Conservation (phyloP, 129 eudicot species). For the Centrapalus pauciflorus region DNA sequence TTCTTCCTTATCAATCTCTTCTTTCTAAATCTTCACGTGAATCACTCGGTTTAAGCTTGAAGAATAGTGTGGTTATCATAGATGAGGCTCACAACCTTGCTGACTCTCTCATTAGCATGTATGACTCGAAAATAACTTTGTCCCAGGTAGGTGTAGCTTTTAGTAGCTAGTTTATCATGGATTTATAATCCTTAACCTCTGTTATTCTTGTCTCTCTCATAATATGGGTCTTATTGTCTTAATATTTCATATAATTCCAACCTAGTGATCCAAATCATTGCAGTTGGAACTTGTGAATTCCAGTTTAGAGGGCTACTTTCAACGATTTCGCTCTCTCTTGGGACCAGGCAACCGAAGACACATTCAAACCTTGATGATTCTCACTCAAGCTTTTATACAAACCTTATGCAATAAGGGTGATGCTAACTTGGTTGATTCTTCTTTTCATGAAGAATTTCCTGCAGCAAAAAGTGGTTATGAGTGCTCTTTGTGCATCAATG, state of each 20-base stretch:
- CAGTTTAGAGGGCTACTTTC: constrained; percentile 64
- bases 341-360: constrained; percentile 96
- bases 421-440: constrained; percentile 23
- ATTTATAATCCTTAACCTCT: neutral
- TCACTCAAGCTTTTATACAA: constrained; percentile 62
- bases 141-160: constrained; percentile 51
- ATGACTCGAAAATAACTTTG: constrained; percentile 70
- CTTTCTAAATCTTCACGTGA: constrained; percentile 93
- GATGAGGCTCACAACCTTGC: constrained; percentile 98
- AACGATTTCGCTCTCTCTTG: constrained; percentile 59
- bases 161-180: neutral
- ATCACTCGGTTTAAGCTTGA: constrained; percentile 80
- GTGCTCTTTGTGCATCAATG: constrained; percentile 63
- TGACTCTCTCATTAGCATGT: constrained; percentile 94
- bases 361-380: constrained; percentile 80
- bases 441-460: constrained; percentile 6
- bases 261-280: constrained; percentile 15
- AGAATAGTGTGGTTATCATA: constrained; percentile 71
- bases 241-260: neutral
- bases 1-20: constrained; percentile 96
- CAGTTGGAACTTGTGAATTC: constrained; percentile 80
- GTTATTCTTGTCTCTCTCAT: neutral
- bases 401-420: constrained; percentile 30
- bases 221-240: neutral
- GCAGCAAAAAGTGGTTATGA: constrained; percentile 33